A percentile compares a stretch with the other conserved stretches of the same genome.
Conservation (phyloP, 208 protist species). For the Herpetomonas muscarum region DNA sequence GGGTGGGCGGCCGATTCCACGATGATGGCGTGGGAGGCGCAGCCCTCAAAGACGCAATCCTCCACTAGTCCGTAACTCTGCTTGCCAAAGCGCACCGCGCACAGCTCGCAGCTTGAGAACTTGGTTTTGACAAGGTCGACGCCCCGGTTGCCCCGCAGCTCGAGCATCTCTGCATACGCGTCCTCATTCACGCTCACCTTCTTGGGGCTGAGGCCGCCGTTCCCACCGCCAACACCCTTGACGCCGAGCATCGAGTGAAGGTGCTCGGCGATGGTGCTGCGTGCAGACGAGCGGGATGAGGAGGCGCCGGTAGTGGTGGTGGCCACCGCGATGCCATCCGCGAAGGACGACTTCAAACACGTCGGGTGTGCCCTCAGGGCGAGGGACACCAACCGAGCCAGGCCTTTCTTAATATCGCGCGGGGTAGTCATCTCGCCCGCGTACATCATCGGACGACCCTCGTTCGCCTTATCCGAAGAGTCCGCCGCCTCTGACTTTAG, state of each 20-base stretch:
- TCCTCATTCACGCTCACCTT: neutral
- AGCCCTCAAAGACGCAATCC: slow-evolving; percentile 74
- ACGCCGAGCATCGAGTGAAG: slow-evolving; percentile 25
- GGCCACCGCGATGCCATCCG: slow-evolving; percentile 6
- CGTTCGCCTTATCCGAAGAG: neutral
- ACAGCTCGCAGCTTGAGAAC: slow-evolving; percentile 69
- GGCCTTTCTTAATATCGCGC: slow-evolving; percentile 1
- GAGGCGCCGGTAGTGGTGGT: slow-evolving; percentile 2
- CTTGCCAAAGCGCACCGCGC: slow-evolving; percentile 71
- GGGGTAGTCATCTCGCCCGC: slow-evolving; percentile 21
- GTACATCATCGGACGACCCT: slow-evolving; percentile 9
- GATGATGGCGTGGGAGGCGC: slow-evolving; percentile 65
- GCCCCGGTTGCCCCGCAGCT: slow-evolving; percentile 54
- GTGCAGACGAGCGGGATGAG: neutral
- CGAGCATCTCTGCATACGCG: slow-evolving; percentile 22
- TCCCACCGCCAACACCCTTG: slow-evolving; percentile 4
- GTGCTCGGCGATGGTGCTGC: slow-evolving; percentile 30
- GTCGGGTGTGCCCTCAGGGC: slow-evolving; percentile 40
- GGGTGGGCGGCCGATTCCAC: slow-evolving; percentile 71
- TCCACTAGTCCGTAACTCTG: slow-evolving; percentile 76
- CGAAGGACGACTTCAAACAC: slow-evolving; percentile 36
- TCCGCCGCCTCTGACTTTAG: neutral
- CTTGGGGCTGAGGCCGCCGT: neutral
- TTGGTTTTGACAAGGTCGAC: slow-evolving; percentile 70
- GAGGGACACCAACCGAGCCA: slow-evolving; percentile 17